Conservation (phyloP, 352 stramenopile species). For the Paralagenidium karlingii region DNA sequence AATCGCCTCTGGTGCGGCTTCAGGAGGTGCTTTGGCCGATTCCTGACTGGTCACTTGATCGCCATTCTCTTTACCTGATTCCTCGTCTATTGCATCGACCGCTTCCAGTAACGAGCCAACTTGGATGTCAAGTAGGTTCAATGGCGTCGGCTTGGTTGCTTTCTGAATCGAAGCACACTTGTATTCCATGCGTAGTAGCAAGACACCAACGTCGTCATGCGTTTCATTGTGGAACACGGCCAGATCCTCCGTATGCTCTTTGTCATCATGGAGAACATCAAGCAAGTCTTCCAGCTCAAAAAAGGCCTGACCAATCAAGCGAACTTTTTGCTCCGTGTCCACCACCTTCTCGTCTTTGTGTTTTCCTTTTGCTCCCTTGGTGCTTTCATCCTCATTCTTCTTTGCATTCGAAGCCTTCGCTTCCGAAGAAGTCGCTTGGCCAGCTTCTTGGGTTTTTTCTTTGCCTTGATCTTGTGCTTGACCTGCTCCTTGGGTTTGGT, state of each 20-base stretch:
- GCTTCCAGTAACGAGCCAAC: no score
- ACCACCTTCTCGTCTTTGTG: not conserved
- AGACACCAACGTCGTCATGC: constrained; percentile 19
- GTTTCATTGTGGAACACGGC: constrained; percentile 17
- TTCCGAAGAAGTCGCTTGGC: not conserved
- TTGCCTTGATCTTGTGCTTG: not conserved
- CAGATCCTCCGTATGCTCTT: constrained; percentile 22
- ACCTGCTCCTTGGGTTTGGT: not conserved
- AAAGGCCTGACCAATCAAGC: constrained; percentile 27
- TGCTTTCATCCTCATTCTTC: not conserved
- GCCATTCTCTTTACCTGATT: not conserved
- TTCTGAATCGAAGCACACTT: constrained; percentile 23
- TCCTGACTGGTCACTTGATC: no score
- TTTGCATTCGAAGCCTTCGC: no score
- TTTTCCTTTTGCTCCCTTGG: not conserved
- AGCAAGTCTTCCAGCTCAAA: constrained; percentile 28
- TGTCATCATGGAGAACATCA: constrained; percentile 29
- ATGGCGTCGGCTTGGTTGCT: not conserved
- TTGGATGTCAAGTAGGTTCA: not conserved
- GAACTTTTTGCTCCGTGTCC: constrained; percentile 1
- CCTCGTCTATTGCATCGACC: constrained; percentile 8
- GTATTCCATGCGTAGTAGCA: constrained; percentile 30
- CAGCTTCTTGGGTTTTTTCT: not conserved
- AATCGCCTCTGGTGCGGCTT: no score
- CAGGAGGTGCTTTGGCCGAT: no score